Evolutionary conservation across 192 early-diverging fungal genomes (phyloP), one percentile per base, ranked within the genome.

Genomic region (Coemansia sp.): DNA sequence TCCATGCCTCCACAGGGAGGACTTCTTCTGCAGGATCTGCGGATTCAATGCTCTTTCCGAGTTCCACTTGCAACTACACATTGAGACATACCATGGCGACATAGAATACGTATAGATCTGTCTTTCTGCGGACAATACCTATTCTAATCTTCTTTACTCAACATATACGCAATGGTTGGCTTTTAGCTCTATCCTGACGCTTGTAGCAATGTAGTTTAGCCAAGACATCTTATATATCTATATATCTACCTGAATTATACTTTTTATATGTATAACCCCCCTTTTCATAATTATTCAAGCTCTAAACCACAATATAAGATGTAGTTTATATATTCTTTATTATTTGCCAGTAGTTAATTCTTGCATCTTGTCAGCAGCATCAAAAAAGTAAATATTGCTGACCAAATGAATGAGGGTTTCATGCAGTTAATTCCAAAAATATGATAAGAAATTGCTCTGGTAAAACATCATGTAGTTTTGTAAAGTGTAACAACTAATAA

Each of bases 11-110:
- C 55, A 47, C 63, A 59, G 78, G 15, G 78, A 81, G 61, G 78
- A 81, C 63, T 81, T 69, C 51, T 76, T 76, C 48, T 81, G 78
- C 73, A 62, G 67, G 47, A 81, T 76, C 65, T 81, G 78, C 51
- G 78, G 78, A 42, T 81, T 67, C 56, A 81, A 81, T 54, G 78
- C 78, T 8, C 67, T 81, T 36, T 81, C 78, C 3, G 63, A 65
- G 47, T 40, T 76, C 59, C 78, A 81, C 46, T 70, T 81, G 11
- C 37, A 76, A 45, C 67, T 81, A 5, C 78, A 81, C 55, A 69
- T 72, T 61, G 47, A 47, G 40, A 66, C 69, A 10, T 45, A 66
- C 49, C 73, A 75, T 55, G 16, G 41, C 13, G 63, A 58, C 39
- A 26, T 54, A 26, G 51, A 54, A 8, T 54, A 54, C 26, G 18